These are phyloP conservation scores for Alternaria incomplexa DNA, from an alignment of 2,329 filamentous ascomycete genomes.

Conservation along the genomic window DNA sequence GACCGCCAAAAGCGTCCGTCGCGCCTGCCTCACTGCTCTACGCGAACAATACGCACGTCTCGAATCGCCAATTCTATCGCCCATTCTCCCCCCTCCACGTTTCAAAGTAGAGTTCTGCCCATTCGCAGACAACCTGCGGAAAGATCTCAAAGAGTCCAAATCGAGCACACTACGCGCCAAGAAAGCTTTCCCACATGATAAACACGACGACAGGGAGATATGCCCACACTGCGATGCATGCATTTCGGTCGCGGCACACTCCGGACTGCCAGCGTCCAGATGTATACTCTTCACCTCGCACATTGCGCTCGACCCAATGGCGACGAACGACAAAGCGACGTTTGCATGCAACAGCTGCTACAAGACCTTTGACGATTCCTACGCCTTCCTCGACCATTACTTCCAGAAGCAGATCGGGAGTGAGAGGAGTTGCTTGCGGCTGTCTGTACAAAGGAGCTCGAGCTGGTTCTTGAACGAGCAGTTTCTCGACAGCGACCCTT, in stretches of 20 bases:
- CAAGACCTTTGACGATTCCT: constrained; percentile 44
- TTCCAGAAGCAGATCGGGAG: constrained; percentile 45
- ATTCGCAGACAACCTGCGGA: constrained; percentile 37
- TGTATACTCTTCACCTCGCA: constrained; percentile 43
- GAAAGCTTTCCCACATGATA: constrained; percentile 35
- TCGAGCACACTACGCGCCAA: constrained; percentile 30
- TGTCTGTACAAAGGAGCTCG: constrained; percentile 14
- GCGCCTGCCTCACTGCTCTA: constrained; percentile 37
- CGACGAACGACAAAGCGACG: constrained; percentile 25
- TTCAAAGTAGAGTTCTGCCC: constrained; percentile 44
- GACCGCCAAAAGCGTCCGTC: constrained; percentile 40
- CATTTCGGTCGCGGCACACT: constrained; percentile 40
- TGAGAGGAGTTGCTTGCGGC: constrained; percentile 36
- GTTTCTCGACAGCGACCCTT: constrained; percentile 29
- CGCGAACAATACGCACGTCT: constrained; percentile 39
- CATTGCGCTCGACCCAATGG: constrained; percentile 11
- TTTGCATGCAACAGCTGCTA: constrained; percentile 46
- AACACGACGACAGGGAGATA: constrained; percentile 42
- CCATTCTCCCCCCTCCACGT: constrained; percentile 40
- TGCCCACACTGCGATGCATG: constrained; percentile 41
- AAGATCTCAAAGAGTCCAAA: constrained; percentile 27
- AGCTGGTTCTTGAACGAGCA: constrained; percentile 23
- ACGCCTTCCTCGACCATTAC: constrained; percentile 44
- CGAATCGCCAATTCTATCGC: constrained; percentile 19
- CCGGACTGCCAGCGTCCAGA: constrained; percentile 38